A percentile compares a stretch with the other conserved stretches of the same genome.
phyloP scores from a whole-genome alignment of 768 basidiomycete species.

The Tricholoma matsutake region DNA sequence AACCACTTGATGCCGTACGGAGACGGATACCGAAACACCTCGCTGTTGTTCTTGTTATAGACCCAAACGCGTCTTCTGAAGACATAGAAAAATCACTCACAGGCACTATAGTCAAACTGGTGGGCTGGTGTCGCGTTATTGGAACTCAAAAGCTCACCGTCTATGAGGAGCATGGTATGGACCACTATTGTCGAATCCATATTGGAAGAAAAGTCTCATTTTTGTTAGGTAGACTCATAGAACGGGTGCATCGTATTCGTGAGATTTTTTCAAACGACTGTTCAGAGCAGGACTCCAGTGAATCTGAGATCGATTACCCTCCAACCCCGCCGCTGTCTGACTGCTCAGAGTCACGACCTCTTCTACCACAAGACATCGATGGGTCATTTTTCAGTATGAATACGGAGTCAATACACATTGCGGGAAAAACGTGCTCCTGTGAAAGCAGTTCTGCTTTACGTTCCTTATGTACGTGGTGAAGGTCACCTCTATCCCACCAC shows the following conservation, averaged over 20 bases:
- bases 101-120: slow-evolving; percentile 50
- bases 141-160: slow-evolving; percentile 66
- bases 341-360: slow-evolving; percentile 59
- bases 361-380: slow-evolving; percentile 45
- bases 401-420: slow-evolving; percentile 17
- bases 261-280: slow-evolving; percentile 20
- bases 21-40: slow-evolving; percentile 63
- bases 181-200: slow-evolving; percentile 16
- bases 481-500: not conserved
- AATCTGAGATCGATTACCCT: slow-evolving; percentile 64
- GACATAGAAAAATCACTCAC: slow-evolving; percentile 42
- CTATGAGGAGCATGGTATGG: slow-evolving; percentile 67
- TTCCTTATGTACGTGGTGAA: not conserved
- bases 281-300: slow-evolving; percentile 17
- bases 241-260: slow-evolving; percentile 39
- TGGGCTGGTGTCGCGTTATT: slow-evolving; percentile 58
- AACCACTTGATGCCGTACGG: slow-evolving; percentile 48
- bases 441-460: not conserved
- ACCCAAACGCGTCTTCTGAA: slow-evolving; percentile 32
- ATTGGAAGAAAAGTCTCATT: not conserved
- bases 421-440: not conserved
- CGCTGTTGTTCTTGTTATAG: slow-evolving; percentile 58
- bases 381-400: slow-evolving; percentile 17
- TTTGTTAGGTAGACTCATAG: slow-evolving; percentile 38
- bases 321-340: slow-evolving; percentile 79